Conservation (phyloP, 2,329 filamentous ascomycete species). For the Raffaelea albimanens region DNA sequence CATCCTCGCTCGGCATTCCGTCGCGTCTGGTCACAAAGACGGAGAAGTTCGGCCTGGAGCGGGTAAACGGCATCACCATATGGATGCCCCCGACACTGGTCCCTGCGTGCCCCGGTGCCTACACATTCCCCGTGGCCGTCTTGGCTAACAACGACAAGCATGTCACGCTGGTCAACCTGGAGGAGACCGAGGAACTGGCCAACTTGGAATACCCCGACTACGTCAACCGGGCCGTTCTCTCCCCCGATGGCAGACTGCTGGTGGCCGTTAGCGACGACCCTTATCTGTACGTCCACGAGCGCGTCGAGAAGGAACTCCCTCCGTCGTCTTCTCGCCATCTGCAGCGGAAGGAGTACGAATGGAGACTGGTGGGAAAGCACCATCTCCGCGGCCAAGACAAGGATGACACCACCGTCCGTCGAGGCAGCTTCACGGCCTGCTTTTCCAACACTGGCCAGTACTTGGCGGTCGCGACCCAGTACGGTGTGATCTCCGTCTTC, state of each 20-base stretch:
- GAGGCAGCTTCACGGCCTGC: slow-evolving; percentile 68
- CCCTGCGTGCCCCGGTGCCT: slow-evolving; percentile 25
- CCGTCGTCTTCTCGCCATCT: slow-evolving; percentile 11
- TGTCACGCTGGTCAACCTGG: slow-evolving; percentile 72
- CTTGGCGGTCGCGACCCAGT: slow-evolving; percentile 70
- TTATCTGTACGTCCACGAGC: slow-evolving; percentile 72
- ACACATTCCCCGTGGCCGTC: slow-evolving; percentile 51
- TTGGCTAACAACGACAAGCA: slow-evolving; percentile 88
- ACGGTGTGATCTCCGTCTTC: slow-evolving; percentile 70
- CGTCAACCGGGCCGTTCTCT: slow-evolving; percentile 92
- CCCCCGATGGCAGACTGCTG: slow-evolving; percentile 73
- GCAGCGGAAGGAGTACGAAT: slow-evolving; percentile 27
- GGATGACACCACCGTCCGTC: slow-evolving; percentile 43
- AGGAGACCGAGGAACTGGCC: slow-evolving; percentile 54
- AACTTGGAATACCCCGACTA: slow-evolving; percentile 68
- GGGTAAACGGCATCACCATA: slow-evolving; percentile 58
- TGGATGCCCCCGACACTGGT: slow-evolving; percentile 43
- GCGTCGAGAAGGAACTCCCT: slow-evolving; percentile 25
- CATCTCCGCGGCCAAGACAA: slow-evolving; percentile 49
- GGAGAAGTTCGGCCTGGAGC: slow-evolving; percentile 45
- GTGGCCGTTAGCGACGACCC: slow-evolving; percentile 83
- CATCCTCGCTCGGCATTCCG: slow-evolving; percentile 2
- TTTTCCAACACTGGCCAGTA: slow-evolving; percentile 65
- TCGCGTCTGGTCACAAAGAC: slow-evolving; percentile 31
- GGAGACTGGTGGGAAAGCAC: slow-evolving; percentile 41